A percentile compares a stretch with the other conserved stretches of the same genome.
phyloP scores from a whole-genome alignment of 805 yeast species.

The Candida pseudoglaebosa region DNA sequence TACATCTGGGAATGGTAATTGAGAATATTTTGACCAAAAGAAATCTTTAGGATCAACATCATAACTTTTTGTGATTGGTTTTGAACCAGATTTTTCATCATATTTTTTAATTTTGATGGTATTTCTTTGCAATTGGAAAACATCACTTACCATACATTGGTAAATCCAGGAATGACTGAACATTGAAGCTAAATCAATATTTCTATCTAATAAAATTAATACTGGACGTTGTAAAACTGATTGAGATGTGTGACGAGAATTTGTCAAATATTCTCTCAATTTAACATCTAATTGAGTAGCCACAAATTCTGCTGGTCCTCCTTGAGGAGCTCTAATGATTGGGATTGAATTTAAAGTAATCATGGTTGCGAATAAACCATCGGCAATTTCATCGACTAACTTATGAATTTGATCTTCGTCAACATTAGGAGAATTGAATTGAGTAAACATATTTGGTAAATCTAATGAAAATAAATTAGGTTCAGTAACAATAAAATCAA shows the following conservation, averaged over 20 bases:
- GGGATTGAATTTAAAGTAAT: constrained; percentile 81
- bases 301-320: constrained; percentile 94
- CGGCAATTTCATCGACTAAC: constrained; percentile 67
- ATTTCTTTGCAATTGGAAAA: constrained; percentile 75
- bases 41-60: constrained; percentile 93
- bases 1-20: constrained; percentile 96
- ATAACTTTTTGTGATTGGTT: constrained; percentile 50
- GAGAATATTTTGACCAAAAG: constrained; percentile 83
- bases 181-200: constrained; percentile 88
- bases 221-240: constrained; percentile 60
- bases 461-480: constrained; percentile 85
- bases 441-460: constrained; percentile 57
- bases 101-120: constrained; percentile 60
- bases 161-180: constrained; percentile 97
- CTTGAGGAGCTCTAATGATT: constrained; percentile 82
- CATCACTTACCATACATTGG: constrained; percentile 93
- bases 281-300: constrained; percentile 82
- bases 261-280: constrained; percentile 80
- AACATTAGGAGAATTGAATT: constrained; percentile 66
- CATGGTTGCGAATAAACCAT: constrained; percentile 75
- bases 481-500: constrained; percentile 89
- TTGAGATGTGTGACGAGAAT: constrained; percentile 39
- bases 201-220: constrained; percentile 79
- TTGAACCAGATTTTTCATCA: constrained; percentile 20
- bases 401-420: constrained; percentile 70